A percentile compares a stretch with the other conserved stretches of the same genome.
phyloP scores from a whole-genome alignment of 1,284 basidiomycete genomes.

The Austropuccinia psidii region DNA sequence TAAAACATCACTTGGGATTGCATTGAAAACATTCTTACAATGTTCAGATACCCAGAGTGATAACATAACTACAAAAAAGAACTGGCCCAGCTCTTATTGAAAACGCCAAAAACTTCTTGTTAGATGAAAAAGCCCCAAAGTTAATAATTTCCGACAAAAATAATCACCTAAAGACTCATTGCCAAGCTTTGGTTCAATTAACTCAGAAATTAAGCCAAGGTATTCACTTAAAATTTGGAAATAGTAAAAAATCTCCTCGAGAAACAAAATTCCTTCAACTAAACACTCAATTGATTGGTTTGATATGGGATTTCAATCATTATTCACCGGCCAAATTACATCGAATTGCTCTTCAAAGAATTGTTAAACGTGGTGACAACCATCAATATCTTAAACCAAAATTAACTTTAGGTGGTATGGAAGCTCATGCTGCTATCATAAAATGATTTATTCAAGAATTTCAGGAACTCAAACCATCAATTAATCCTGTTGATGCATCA shows the following conservation, averaged over 20 bases:
- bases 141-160: slow-evolving; percentile 23
- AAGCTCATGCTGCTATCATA: slow-evolving; percentile 69
- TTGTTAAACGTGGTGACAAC: slow-evolving; percentile 65
- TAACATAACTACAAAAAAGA: slow-evolving; percentile 72
- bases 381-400: slow-evolving; percentile 73
- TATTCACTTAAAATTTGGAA: background rate
- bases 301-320: slow-evolving; percentile 64
- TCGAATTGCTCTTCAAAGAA: slow-evolving; percentile 66
- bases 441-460: slow-evolving; percentile 65
- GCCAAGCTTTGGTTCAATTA: slow-evolving; percentile 5
- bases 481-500: slow-evolving; percentile 49
- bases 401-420: slow-evolving; percentile 46
- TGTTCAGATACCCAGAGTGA: slow-evolving; percentile 89
- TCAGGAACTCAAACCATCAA: slow-evolving; percentile 56
- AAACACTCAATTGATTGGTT: slow-evolving; percentile 60
- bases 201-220: background rate
- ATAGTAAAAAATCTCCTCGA: background rate
- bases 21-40: slow-evolving; percentile 66
- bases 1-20: slow-evolving; percentile 78
- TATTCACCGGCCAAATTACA: slow-evolving; percentile 55
- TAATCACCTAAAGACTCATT: slow-evolving; percentile 27
- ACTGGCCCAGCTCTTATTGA: slow-evolving; percentile 66
- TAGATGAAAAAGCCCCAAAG: background rate
- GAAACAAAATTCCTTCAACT: background rate
- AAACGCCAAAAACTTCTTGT: slow-evolving; percentile 62